Base-by-base conservation (phyloP, 352 stramenopile species). In the Aphanomyces euteiches region DNA sequence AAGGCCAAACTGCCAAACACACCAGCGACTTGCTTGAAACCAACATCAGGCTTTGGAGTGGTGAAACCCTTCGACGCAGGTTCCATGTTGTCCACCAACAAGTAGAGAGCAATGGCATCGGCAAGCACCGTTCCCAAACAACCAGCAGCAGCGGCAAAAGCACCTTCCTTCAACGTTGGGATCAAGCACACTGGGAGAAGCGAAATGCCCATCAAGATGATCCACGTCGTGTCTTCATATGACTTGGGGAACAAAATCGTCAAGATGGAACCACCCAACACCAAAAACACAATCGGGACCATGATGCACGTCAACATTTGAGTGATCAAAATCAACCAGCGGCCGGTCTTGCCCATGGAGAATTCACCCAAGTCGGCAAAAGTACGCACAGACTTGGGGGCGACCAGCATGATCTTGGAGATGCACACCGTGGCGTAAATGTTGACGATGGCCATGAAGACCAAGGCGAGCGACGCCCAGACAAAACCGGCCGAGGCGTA, bases 81-180 rank as follows among this genome's bases (percentile, higher is more conserved):
- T 12, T 79, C 80, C 57, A 50, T 50, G 43, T 50, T 50, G 43
- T 50, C 43, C 10, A 50, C 43, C 43, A 50, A 50, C 43, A 50
- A 50, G 43, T 50, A 50, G 1, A 50, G 43, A 12, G 43, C 43
- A 50, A 50, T 50, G 2, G 1, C 43, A 50, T 50, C 43, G 2
- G 43, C 43, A 12, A 50, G 10, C 10, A 50, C 43, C 10, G 43
- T 50, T 12, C 43, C 43, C 10, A 50, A n/a, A n/a, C 43, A 50
- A n/a, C 43, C 43, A 12, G 43, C 43, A n/a, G 43, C 43, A n/a
- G 43, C 43, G 10, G 43, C 43, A 50, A 50, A 50, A 1, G 43
- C 43, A n/a, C 43, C 43, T 50, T 50, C 43, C 43, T 50, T 50
- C 43, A 50, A 50, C 1, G 43, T 50, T 50, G 43, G 1, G 43